Evolutionary conservation across 805 yeast species (phyloP).

Genomic region (Monosporozyma aerobia): DNA sequence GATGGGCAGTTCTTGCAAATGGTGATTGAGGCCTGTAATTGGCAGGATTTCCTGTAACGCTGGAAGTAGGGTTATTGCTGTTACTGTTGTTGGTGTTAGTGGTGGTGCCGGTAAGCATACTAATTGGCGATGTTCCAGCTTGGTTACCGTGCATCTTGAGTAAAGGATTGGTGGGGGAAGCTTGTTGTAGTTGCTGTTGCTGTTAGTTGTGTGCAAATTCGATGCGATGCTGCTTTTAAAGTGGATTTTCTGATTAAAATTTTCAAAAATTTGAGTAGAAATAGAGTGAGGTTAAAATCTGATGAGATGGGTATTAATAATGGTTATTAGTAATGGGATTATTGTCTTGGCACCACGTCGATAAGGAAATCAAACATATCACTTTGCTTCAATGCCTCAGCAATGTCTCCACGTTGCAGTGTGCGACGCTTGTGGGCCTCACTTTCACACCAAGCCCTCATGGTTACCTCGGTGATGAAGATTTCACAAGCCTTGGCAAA

Average conservation of each 20-base stretch:
- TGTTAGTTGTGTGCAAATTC: background rate
- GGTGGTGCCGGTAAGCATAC: background rate
- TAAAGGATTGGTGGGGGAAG: background rate
- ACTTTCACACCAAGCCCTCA: conserved; percentile 99
- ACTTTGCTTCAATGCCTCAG: conserved; percentile 85
- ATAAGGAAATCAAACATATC: conserved; percentile 97
- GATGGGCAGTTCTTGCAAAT: conserved; percentile 29
- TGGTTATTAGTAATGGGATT: background rate
- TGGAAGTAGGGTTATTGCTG: background rate
- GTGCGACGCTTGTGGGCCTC: conserved; percentile 94
- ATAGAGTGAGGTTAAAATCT: background rate
- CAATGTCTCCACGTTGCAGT: conserved; percentile 86
- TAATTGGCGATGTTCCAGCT: background rate
- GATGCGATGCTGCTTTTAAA: background rate
- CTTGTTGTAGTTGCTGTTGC: background rate
- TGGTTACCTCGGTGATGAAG: conserved; percentile 91
- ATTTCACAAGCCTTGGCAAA: conserved; percentile 98
- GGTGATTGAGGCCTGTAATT: conserved; percentile 5
- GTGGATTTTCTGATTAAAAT: conserved; percentile 18
- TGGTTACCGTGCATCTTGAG: background rate
- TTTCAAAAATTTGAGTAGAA: conserved; percentile 38
- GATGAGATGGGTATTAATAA: background rate
- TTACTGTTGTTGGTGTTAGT: background rate
- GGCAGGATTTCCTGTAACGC: background rate
- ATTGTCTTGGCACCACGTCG: conserved; percentile 87